Base-by-base conservation (phyloP, 2,329 filamentous ascomycete genomes). In the Fusarium multiceps region DNA sequence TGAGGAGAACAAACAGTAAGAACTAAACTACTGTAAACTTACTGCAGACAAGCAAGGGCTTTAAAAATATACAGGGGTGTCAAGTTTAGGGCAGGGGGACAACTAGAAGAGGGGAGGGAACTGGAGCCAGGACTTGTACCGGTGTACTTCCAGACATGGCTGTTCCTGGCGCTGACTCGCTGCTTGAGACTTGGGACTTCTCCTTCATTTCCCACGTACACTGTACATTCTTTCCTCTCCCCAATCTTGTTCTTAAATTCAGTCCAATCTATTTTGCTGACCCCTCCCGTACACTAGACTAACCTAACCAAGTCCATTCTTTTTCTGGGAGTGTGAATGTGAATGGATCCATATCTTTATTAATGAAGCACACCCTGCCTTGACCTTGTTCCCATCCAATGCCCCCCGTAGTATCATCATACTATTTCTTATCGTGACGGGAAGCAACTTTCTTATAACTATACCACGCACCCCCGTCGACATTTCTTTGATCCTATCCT, bases 181-280 rank as follows among this genome's bases (percentile, higher is more conserved):
- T 71, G 63, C 32, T 57, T 28, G 40, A 70, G 58, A 55, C 54
- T 40, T 55, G 18, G 7, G 50, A 43, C 59, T 71, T 70, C 63
- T 53, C 68, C 68, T 70, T 70, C 68, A 71, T 70, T 70, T 70
- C 68, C 68, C 63, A 43, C 63, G 68, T 70, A 70, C 68, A 57
- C 54, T 68, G 68, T 70, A 70, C 67, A 63, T 71, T 66, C 20
- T 32, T 37, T 37, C 28, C 13, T 21, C 12, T 21, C 14, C 40
- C 27, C 49, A 53, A 53, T 53, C 49, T 53, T 53, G 32, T 53
- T 25, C 23, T 18, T 18, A 53, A 53, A 50, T 50, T 51, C 49
- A 53, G n/a, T 63, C 59, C 60, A 71, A 71, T 72, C 59, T 74
- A 67, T 63, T 74, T n/a, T 72, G 61, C 71, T 74, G 59, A 72